These are phyloP conservation scores for Umbelopsis isabellina DNA, from an alignment of 192 early-diverging fungal genomes.

Conservation along the genomic window DNA sequence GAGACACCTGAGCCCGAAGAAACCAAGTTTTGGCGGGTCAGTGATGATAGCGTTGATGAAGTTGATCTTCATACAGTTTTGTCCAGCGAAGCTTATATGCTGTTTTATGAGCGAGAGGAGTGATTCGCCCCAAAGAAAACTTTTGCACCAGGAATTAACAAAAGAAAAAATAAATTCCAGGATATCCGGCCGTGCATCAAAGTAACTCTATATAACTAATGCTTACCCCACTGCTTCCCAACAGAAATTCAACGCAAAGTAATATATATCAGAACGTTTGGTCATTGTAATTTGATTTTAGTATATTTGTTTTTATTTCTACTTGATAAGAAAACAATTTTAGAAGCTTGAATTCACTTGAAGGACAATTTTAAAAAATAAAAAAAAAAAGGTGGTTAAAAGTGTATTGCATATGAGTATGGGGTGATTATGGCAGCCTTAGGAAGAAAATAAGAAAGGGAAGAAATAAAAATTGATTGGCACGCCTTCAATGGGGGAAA, in stretches of 20 bases:
- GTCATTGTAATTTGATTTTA: no score
- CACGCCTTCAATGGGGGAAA: neutral
- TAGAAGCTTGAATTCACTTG: neutral
- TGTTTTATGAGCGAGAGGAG: slow-evolving; percentile 69
- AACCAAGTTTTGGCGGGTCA: slow-evolving; percentile 69
- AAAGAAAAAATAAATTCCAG: no score
- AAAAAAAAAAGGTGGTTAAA: slow-evolving; percentile 9
- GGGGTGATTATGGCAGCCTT: slow-evolving; percentile 2
- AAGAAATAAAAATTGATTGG: neutral
- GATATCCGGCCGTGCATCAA: no score
- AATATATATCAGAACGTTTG: neutral
- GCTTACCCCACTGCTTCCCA: neutral
- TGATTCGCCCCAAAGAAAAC: neutral
- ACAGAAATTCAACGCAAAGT: neutral
- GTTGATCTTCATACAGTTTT: slow-evolving; percentile 67
- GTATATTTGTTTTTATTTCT: neutral
- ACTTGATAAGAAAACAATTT: neutral
- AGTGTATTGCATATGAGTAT: slow-evolving; percentile 7
- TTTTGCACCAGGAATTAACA: no score
- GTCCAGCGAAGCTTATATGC: slow-evolving; percentile 72
- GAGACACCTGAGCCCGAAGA: slow-evolving; percentile 1
- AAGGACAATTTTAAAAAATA: neutral
- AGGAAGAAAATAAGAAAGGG: neutral
- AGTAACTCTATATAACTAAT: neutral
- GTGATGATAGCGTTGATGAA: slow-evolving; percentile 72